Evolutionary conservation across 805 yeast species (phyloP), one percentile per base, ranked within the genome.

Genomic region (Yamadazyma phyllophila): DNA sequence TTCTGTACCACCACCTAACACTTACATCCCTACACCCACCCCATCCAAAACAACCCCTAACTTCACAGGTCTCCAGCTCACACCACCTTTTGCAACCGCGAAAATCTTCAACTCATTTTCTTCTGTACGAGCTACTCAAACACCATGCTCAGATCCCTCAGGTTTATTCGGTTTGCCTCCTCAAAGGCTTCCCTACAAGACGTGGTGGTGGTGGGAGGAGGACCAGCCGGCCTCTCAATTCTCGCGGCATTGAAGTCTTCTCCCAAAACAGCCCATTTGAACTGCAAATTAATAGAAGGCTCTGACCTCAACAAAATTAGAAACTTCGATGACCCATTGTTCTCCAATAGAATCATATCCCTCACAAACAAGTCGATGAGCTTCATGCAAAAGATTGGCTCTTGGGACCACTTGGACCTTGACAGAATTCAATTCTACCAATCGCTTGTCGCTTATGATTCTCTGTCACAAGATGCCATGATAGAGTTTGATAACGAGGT

Each of bases 221-320:
- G 99, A 0, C 97, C 98, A 1, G 98, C 98, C 1, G 99, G 99
- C 0, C 68, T 94, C 46, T 84, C 96, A 1, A 68, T 94, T 31
- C 83, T 94, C 4, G 78, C 96, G 0, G 95, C 96, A 0, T 66
- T 92, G 46, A 85, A 87, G 60, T 74, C 75, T 52, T 83, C 90
- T 1, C 81, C 84, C 2, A 61, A 73, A 15, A 78, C 96, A 3
- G 69, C 66, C 26, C 70, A 78, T 41, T 74, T 89, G 36, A 73
- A 74, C 38, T 77, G 92, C 40, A 78, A 82, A 0, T 67, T 94
- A 41, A 75, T 94, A 20, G 99, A 94, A 63, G 89, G 85, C 1
- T 76, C 79, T 39, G 77, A 79, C 49, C 61, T 92, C 20, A 69
- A 71, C 15, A 62, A 76, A 15, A 68, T 88, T 37, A 66, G 76